phyloP scores from a whole-genome alignment of 1,139 yeast genomes.

The Geotrichum fermentans region DNA sequence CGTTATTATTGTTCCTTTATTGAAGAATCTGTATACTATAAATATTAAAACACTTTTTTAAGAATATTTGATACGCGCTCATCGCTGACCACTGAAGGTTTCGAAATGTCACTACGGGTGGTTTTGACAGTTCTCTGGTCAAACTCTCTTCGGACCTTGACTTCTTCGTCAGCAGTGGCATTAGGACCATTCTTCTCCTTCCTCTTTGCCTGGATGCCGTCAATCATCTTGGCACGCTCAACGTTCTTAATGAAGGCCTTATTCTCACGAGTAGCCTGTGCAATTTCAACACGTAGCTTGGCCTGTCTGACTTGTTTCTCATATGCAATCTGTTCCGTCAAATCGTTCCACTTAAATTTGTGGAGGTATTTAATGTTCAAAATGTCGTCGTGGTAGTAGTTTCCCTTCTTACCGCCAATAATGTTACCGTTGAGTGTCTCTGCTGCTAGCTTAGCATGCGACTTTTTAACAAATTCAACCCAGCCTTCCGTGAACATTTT shows the following conservation, averaged over 20 bases:
- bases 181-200: conserved; percentile 30
- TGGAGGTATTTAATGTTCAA: conserved; percentile 83
- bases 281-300: conserved; percentile 77
- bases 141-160: conserved; percentile 30
- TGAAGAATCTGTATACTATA: background rate
- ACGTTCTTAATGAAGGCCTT: conserved; percentile 78
- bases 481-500: conserved; percentile 89
- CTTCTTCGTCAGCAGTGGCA: conserved; percentile 45
- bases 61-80: conserved; percentile 24
- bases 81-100: conserved; percentile 19
- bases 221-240: conserved; percentile 77
- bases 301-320: conserved; percentile 88
- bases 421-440: conserved; percentile 80
- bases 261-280: conserved; percentile 83
- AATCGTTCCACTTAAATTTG: conserved; percentile 91
- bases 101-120: conserved; percentile 24
- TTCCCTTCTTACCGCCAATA: conserved; percentile 87
- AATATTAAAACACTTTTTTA: conserved; percentile 23
- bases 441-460: conserved; percentile 86
- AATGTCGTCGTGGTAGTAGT: conserved; percentile 92
- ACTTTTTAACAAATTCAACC: conserved; percentile 84
- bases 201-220: conserved; percentile 57
- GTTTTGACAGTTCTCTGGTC: conserved; percentile 31
- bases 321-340: conserved; percentile 87
- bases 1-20: background rate